Conservation (phyloP, 306 rosid species). For the Cyamopsis tetragonoloba region DNA sequence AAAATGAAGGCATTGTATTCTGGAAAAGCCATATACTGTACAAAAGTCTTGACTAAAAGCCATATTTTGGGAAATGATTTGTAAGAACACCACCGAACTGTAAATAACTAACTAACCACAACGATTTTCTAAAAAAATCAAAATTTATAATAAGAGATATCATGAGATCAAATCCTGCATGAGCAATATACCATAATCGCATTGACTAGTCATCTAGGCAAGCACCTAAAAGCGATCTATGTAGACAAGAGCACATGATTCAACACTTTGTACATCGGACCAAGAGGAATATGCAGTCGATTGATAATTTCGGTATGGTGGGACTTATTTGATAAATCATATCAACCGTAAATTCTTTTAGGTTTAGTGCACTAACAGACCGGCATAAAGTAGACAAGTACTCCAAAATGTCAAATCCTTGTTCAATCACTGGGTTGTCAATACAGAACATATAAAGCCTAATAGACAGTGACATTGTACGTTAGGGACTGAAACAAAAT, state of each 20-base stretch:
- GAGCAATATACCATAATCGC: neutral
- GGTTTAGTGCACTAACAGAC: neutral
- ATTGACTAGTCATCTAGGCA: neutral
- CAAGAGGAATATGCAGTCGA: neutral
- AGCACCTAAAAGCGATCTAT: neutral
- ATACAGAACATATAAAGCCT: neutral
- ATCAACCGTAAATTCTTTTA: neutral
- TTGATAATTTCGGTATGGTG: neutral
- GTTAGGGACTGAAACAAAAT: neutral
- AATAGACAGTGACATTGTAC: neutral
- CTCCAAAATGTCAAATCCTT: neutral
- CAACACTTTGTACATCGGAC: neutral
- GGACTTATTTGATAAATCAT: neutral
- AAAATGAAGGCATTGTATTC: constrained; percentile 6
- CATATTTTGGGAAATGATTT: neutral
- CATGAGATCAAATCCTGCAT: neutral
- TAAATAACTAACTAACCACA: neutral
- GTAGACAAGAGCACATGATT: neutral
- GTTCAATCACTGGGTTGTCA: neutral
- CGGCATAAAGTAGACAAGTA: neutral
- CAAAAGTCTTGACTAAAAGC: neutral
- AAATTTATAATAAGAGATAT: neutral
- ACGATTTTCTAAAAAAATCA: neutral
- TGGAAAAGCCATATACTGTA: neutral
- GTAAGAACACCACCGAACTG: neutral